Conservation (phyloP, 495 filamentous ascomycete genomes). For the Penicillium goetzii region DNA sequence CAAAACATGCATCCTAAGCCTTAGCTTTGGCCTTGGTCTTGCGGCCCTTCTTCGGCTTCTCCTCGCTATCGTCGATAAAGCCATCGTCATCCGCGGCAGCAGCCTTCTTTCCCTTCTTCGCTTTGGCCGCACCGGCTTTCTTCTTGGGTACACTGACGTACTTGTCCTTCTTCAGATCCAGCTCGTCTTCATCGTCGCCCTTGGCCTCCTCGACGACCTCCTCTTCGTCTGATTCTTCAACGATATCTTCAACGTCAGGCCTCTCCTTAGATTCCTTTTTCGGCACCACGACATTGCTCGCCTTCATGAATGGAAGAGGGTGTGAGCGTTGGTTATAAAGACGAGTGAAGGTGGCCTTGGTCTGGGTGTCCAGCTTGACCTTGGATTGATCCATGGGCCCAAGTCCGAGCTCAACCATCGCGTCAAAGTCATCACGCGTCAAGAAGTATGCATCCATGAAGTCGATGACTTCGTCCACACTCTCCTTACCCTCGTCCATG, state of each 20-base stretch:
- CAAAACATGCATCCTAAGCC: conserved; percentile 17
- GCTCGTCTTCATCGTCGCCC: conserved; percentile 66
- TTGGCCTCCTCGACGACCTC: conserved; percentile 62
- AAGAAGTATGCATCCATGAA: conserved; percentile 98
- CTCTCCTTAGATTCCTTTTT: conserved; percentile 70
- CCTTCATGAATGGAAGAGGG: conserved; percentile 95
- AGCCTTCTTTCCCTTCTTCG: conserved; percentile 61
- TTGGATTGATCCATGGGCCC: conserved; percentile 75
- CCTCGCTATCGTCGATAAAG: conserved; percentile 47
- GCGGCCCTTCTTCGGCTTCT: conserved; percentile 57
- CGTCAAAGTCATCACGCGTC: conserved; percentile 94
- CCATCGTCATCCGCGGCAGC: conserved; percentile 46
- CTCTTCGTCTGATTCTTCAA: conserved; percentile 86
- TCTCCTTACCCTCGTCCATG: conserved; percentile 72
- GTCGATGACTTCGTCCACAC: conserved; percentile 73
- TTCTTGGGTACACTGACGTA: conserved; percentile 88
- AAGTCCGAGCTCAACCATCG: conserved; percentile 86
- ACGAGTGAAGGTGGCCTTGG: conserved; percentile 88
- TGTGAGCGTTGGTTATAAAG: conserved; percentile 86
- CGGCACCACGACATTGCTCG: conserved; percentile 73
- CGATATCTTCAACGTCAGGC: conserved; percentile 94
- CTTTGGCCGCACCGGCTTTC: conserved; percentile 62
- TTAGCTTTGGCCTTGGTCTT: conserved; percentile 53
- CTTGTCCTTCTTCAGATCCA: conserved; percentile 90
- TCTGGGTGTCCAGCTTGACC: conserved; percentile 79